Evolutionary conservation across 257 asterid genomes (phyloP), one percentile per base, ranked within the genome.

Genomic region (Penstemon newberryi): DNA sequence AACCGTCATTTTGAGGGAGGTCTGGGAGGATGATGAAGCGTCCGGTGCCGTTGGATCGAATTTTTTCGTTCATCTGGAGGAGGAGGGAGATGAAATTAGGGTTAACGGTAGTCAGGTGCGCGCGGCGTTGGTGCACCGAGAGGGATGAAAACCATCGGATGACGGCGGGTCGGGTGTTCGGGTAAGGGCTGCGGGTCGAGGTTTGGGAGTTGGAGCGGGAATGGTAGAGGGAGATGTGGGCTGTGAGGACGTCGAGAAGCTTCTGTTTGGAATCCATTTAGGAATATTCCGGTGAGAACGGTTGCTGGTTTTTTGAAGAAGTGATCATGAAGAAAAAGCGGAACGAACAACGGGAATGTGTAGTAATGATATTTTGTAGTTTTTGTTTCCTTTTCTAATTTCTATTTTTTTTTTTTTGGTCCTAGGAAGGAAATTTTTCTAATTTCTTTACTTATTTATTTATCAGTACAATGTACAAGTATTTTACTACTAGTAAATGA

Each of bases 111-210:
- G 97, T 88, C 4, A 93, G 85, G 65, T 88, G 88, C 37, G 99
- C 91, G 63, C 83, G 96, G 70, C 99, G 95, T 42, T 93, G 97
- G 79, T 83, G 81, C 52, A 86, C 78, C 18, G 96, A 47, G 43
- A 93, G 93, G 7, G 96, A 80, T 5, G 89, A 75, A 81, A 93
- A 93, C 97, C 99, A 93, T 73, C 91, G 87, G 79, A 93, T 79
- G 15, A 87, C 54, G n/a, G 92, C 74, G 75, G 85, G 61, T 7
- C 96, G 86, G 63, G 80, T 73, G 67, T 54, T 77, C 19, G 84
- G 72, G 71, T 49, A 65, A 12, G 85, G 77, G 60, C 36, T 66
- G 50, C 33, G 78, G 64, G 54, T 40, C 40, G 65, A 76, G 68
- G 73, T 72, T 47, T 69, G 80, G 11, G 96, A 80, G 73, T 81